Evolutionary conservation across 2,329 filamentous ascomycete genomes (phyloP), one percentile per base, ranked within the genome.

Genomic region (Cladobotryum protrusum): DNA sequence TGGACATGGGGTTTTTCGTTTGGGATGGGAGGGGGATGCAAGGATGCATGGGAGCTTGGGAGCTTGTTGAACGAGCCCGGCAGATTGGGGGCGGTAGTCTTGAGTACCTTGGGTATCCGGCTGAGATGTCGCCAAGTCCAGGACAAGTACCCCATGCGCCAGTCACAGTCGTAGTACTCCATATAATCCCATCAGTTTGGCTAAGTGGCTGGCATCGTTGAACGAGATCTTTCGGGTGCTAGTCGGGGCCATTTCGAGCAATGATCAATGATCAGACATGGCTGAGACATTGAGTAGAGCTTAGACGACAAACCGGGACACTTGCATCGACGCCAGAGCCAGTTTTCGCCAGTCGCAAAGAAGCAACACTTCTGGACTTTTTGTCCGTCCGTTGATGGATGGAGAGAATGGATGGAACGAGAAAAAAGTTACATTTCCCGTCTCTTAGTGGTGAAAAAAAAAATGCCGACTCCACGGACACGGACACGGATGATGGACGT

Each of bases 261-360:
- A 55, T 43, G 47, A 56, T 53, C 45, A 53, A 51, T 55, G 41
- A 56, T 56, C 55, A 56, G 59, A 58, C 59, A 59, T 56, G 48
- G 47, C 49, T 57, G 53, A 57, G 57, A 59, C 57, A 55, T 43
- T 32, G 36, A 49, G 39, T 44, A 36, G 43, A 50, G 41, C 49
- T 54, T 46, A 50, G 43, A 56, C 49, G 43, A 52, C 39, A 35
- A 39, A 36, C 47, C 47, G 43, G 50, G 39, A 39, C 43, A 33
- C 42, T 35, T 47, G 46, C 43, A 49, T 40, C 47, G 45, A 45
- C 44, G 20, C 47, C 34, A 43, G 40, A 43, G 37, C 43, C 43
- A 37, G 35, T n/a, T 35, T 41, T 50, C 43, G 47, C 43, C 15
- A 40, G 24, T 37, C 32, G 29, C 47, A 37, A 33, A 13, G 43